These are phyloP conservation scores for Poterioochromonas sp. DNA, from an alignment of 352 stramenopile genomes.

Conservation along the genomic window DNA sequence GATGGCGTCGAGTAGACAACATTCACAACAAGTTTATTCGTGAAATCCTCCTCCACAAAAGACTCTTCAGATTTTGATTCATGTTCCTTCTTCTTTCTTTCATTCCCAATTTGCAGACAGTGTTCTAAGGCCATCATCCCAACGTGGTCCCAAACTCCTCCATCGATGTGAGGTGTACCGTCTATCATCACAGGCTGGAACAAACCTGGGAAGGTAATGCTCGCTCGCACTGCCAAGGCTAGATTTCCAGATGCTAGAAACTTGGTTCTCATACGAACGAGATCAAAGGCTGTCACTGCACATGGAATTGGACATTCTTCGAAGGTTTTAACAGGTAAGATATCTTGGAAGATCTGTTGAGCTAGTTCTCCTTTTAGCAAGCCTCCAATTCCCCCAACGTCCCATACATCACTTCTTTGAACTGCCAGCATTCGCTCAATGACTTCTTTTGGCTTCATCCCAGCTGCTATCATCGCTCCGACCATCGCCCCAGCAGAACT, in stretches of 20 bases:
- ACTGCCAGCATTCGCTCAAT: background rate
- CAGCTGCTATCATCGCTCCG: background rate
- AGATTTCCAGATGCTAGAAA: background rate
- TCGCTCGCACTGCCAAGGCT: background rate
- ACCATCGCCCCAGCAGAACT: slow-evolving; percentile 8
- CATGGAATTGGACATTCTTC: slow-evolving; percentile 22
- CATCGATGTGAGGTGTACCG: slow-evolving; percentile 19
- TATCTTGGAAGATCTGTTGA: background rate
- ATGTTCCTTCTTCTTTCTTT: background rate
- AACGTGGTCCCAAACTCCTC: background rate
- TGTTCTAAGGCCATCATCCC: background rate
- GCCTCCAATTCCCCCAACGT: background rate
- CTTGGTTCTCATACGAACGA: background rate
- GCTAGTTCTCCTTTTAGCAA: slow-evolving; percentile 20
- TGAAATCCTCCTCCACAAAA: background rate
- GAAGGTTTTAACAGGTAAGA: background rate
- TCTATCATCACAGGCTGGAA: slow-evolving; percentile 24
- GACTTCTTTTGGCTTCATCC: background rate
- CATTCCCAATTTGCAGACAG: background rate
- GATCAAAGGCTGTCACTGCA: slow-evolving; percentile 3
- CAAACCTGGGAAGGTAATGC: slow-evolving; percentile 21
- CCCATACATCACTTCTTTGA: slow-evolving; percentile 17
- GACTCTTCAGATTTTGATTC: background rate
- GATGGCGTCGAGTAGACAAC: background rate
- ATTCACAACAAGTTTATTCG: slow-evolving; percentile 23